phyloP scores from a whole-genome alignment of 1,284 basidiomycete species.

The Sporisorium scitamineum region DNA sequence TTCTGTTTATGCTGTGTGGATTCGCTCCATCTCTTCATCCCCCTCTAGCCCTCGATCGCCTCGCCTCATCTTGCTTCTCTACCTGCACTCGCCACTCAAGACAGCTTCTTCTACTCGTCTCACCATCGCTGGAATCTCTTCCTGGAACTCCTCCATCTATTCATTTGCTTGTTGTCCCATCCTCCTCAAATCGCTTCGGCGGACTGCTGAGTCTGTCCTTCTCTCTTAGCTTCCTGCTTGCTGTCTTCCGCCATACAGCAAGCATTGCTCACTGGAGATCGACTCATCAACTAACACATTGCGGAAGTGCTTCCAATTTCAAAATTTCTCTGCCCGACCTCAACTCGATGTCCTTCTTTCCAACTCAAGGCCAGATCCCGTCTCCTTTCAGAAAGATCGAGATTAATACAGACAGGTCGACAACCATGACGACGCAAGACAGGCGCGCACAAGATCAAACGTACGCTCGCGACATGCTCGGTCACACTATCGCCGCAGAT shows the following conservation, averaged over 20 bases:
- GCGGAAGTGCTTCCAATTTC: neutral
- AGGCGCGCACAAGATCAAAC: neutral
- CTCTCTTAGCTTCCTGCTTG: neutral
- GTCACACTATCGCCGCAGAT: slow-evolving; percentile 1
- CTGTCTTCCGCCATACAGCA: neutral
- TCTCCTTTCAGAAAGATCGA: neutral
- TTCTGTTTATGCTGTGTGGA: neutral
- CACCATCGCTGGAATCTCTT: neutral
- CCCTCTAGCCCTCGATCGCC: neutral
- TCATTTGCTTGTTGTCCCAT: slow-evolving; percentile 1
- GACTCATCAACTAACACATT: neutral
- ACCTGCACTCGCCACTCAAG: neutral
- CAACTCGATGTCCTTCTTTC: neutral
- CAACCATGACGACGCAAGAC: neutral
- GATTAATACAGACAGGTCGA: neutral
- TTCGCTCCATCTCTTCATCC: neutral
- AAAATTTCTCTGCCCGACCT: neutral
- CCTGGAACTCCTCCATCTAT: neutral
- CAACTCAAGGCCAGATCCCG: neutral
- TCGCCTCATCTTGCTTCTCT: neutral
- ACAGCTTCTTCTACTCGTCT: neutral
- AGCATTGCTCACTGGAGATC: neutral
- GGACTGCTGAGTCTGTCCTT: slow-evolving; percentile 6
- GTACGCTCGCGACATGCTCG: neutral
- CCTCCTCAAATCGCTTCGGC: neutral